Evolutionary conservation across 2,329 filamentous ascomycete genomes (phyloP).

Genomic region (Colletotrichum sp.): DNA sequence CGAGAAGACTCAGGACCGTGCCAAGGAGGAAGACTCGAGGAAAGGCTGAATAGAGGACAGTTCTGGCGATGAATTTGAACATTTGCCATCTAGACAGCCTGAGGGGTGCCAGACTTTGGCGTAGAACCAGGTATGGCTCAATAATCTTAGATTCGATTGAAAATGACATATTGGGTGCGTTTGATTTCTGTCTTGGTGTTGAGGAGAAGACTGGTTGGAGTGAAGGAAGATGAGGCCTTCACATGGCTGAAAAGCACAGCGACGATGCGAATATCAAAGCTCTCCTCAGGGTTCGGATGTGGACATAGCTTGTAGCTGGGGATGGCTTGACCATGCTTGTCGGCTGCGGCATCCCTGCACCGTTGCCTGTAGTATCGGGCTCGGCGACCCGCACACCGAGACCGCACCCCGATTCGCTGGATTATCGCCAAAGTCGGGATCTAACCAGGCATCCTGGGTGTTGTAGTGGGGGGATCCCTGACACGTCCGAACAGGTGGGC

Average conservation of each 20-base stretch:
- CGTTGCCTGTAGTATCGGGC: not conserved
- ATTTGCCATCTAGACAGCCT: not conserved
- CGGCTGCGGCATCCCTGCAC: not conserved
- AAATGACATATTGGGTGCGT: not conserved
- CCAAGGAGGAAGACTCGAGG: not conserved
- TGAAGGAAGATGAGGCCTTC: not conserved
- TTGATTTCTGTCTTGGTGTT: not conserved
- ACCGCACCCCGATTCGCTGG: not conserved
- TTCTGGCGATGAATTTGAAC: not conserved
- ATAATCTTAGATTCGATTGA: not conserved
- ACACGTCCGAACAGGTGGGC: not conserved
- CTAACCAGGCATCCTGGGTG: not conserved
- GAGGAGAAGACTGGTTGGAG: not conserved
- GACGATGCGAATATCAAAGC: constrained; percentile 35
- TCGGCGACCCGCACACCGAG: not conserved
- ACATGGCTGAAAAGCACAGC: not conserved
- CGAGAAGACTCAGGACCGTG: not conserved
- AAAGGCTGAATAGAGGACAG: not conserved
- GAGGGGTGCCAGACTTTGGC: not conserved
- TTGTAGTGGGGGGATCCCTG: not conserved
- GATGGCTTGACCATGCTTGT: not conserved
- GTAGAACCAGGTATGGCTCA: not conserved
- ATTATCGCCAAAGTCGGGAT: not conserved
- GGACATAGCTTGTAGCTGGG: not conserved
- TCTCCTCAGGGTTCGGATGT: not conserved